These are phyloP conservation scores for Colletotrichum destructivum DNA, from an alignment of 2,329 filamentous ascomycete genomes.

Conservation along the genomic window DNA sequence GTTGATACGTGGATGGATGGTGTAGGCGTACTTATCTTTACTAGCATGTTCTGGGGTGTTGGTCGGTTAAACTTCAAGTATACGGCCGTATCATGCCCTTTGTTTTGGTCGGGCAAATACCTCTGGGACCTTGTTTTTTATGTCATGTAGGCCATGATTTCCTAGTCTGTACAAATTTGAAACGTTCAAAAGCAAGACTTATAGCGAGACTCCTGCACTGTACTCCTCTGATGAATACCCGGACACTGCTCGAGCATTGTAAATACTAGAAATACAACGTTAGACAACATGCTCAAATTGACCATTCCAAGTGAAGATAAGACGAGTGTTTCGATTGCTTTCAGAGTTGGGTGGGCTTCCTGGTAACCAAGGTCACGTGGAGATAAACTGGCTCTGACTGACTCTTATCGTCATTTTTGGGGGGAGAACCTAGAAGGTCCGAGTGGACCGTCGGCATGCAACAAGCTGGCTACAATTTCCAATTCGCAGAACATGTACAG, in stretches of 20 bases:
- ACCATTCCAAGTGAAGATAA: background rate
- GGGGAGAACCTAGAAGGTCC: constrained; percentile 15
- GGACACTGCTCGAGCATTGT: no score
- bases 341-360: background rate
- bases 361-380: constrained; percentile 10
- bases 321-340: background rate
- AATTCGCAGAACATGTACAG: constrained; percentile 7
- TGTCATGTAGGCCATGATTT: constrained; percentile 45
- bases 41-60: constrained; percentile 39
- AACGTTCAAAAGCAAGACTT: constrained; percentile 42
- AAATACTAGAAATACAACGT: background rate
- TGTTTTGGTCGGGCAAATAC: constrained; percentile 41
- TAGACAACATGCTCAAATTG: background rate
- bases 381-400: constrained; percentile 2
- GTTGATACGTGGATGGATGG: constrained; percentile 45
- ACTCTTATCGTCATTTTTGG: constrained; percentile 32
- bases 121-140: constrained; percentile 46
- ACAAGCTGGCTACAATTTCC: constrained; percentile 33
- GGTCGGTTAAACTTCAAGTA: constrained; percentile 38
- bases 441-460: constrained; percentile 25
- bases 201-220: background rate
- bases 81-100: constrained; percentile 33
- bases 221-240: background rate
- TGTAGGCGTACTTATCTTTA: constrained; percentile 51
- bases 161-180: constrained; percentile 53